A percentile compares a stretch with the other conserved stretches of the same genome.
These are phyloP conservation scores for Schrenkiella parvula DNA, from an alignment of 345 rosid genomes.

Conservation along the genomic window DNA sequence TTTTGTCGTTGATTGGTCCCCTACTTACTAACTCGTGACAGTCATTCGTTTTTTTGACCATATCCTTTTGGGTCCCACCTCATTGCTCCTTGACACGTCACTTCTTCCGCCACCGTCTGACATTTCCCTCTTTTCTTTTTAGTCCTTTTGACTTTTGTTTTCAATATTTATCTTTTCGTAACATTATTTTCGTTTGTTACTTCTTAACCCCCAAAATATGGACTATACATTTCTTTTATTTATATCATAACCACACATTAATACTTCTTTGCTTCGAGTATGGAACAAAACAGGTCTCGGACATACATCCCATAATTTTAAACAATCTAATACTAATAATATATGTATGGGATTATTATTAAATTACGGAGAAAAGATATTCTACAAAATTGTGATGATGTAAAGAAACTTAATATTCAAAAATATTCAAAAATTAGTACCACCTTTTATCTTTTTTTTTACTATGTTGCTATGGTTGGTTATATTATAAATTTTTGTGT, in stretches of 20 bases:
- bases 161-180: neutral
- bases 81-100: conserved; percentile 27
- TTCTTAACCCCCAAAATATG: neutral
- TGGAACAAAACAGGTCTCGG: neutral
- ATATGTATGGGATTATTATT: no score
- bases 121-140: conserved; percentile 5
- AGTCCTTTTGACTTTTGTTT: conserved; percentile 14
- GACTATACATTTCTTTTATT: neutral
- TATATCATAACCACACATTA: neutral
- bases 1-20: conserved; percentile 32
- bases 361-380: no score
- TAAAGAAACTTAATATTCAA: neutral
- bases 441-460: neutral
- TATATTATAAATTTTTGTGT: neutral
- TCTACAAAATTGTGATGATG: neutral
- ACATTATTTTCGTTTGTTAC: neutral
- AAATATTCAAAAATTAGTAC: neutral
- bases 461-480: no score
- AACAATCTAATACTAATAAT: neutral
- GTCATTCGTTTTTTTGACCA: conserved; percentile 23
- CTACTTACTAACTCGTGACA: conserved; percentile 17
- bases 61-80: conserved; percentile 12
- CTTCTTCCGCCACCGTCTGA: conserved; percentile 29
- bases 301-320: neutral
- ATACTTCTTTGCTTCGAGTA: neutral